These are phyloP conservation scores for Sherardia arvensis DNA, from an alignment of 257 asterid genomes.

Conservation along the genomic window DNA sequence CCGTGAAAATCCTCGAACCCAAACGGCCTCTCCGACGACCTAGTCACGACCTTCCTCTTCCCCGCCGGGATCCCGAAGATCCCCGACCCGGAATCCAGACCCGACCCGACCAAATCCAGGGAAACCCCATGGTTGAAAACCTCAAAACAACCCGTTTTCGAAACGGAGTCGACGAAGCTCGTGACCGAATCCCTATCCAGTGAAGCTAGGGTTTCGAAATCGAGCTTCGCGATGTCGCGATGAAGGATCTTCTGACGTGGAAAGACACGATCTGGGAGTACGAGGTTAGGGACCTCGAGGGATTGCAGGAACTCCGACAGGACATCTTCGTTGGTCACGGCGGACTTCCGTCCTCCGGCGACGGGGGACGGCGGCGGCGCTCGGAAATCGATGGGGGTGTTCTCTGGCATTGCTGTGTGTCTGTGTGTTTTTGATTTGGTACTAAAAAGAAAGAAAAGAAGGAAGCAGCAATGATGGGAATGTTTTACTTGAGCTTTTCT, in stretches of 20 bases:
- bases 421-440: not conserved
- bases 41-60: conserved; percentile 31
- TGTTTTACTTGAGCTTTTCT: conserved; percentile 45
- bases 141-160: conserved; percentile 58
- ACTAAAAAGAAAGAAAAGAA: conserved; percentile 9
- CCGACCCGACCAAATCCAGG: conserved; percentile 37
- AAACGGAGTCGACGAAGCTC: conserved; percentile 28
- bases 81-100: conserved; percentile 37
- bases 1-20: conserved; percentile 72
- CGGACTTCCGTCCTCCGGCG: conserved; percentile 55
- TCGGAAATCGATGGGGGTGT: conserved; percentile 49
- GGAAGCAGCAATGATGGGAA: conserved; percentile 70
- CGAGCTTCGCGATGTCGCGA: conserved; percentile 44
- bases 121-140: conserved; percentile 65
- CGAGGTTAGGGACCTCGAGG: conserved; percentile 61
- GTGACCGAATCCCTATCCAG: conserved; percentile 15
- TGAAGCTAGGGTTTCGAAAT: conserved; percentile 24
- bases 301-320: conserved; percentile 62
- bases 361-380: conserved; percentile 96
- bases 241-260: conserved; percentile 49
- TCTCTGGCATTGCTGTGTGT: conserved; percentile 1
- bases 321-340: conserved; percentile 51
- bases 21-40: conserved; percentile 46
- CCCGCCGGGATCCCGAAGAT: conserved; percentile 45
- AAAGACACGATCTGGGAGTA: conserved; percentile 62